Conservation (phyloP, 257 asterid genomes). For the Solanum raphanifolium region DNA sequence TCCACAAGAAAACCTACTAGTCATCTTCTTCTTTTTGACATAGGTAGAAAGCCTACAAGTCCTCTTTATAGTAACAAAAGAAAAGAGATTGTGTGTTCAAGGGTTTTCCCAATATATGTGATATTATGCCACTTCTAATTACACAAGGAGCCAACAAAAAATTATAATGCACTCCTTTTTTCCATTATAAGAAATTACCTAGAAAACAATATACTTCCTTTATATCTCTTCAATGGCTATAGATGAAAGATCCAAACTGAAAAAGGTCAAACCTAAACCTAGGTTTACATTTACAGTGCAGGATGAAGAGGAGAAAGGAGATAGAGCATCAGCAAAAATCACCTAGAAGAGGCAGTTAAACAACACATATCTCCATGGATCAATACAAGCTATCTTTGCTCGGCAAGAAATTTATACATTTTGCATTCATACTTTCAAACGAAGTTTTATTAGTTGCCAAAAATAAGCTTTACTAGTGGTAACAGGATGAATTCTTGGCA, state of each 20-base stretch:
- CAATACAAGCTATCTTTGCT: background rate
- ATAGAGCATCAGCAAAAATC: background rate
- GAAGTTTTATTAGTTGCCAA: background rate
- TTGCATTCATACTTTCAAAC: background rate
- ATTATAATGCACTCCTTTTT: background rate
- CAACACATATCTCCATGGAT: background rate
- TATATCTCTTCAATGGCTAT: background rate
- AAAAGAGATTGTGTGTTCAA: background rate
- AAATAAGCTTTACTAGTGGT: background rate
- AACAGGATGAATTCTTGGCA: background rate
- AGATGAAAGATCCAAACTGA: background rate
- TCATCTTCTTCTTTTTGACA: background rate
- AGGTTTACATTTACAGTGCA: background rate
- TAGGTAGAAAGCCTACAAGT: background rate
- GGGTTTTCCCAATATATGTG: background rate
- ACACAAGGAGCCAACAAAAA: background rate
- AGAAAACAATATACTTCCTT: background rate
- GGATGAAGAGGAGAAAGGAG: background rate
- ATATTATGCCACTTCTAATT: background rate
- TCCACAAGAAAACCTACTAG: background rate
- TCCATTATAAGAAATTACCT: background rate
- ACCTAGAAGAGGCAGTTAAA: background rate
- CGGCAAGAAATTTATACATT: background rate
- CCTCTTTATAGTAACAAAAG: background rate
- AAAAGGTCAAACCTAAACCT: background rate